Base-by-base conservation (phyloP, 73 alveolate genomes). In the Paramecium sonneborni region DNA sequence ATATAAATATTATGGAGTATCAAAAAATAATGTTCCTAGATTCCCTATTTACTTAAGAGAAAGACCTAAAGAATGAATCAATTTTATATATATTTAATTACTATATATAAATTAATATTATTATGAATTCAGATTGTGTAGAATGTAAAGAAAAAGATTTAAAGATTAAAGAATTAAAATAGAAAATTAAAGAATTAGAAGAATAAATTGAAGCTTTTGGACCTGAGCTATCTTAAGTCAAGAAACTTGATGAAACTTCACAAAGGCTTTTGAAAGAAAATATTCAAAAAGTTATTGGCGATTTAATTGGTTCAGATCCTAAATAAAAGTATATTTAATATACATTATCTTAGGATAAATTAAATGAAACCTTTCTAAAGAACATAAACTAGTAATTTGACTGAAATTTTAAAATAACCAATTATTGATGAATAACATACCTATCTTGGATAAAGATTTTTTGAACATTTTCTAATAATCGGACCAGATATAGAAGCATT, bases 11-110 rank as follows among this genome's bases (percentile, higher is more conserved):
- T 79, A 93, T 82, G 98, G 94, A 44, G 68, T 90, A 32, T 92
- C 96, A 24, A 96, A 96, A 52, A 55, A 57, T 37, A 96, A 96
- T 15, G 94, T 92, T 21, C 98, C 98, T 11, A 90, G 98, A 82
- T 93, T 92, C 76, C 98, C 98, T 12, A 95, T 95, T 6, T 95
- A 62, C 67, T 46, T 95, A 28, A 93, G 98, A 93, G 93, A 85
- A 18, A 86, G 32, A 57, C 41, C 48, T 5, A 79, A 88, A 15
- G 87, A 86, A 34, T 86, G 87, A 62, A 30, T 7, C 0, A 21
- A 34, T 72, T 72, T 0, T n/a, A 32, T 34, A 56, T 56, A 12
- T 72, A 5, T 72, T 67, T 14, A 30, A 1, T 67, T 20, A 20
- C 23, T 7, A 11, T 62, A 62, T 14, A 1, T 30, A 7, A 24